Percentiles rank a stretch among this genome's conserved stretches.
These are phyloP conservation scores for Chalciporus pseudorubinellus DNA, from an alignment of 768 basidiomycete genomes.

Conservation along the genomic window DNA sequence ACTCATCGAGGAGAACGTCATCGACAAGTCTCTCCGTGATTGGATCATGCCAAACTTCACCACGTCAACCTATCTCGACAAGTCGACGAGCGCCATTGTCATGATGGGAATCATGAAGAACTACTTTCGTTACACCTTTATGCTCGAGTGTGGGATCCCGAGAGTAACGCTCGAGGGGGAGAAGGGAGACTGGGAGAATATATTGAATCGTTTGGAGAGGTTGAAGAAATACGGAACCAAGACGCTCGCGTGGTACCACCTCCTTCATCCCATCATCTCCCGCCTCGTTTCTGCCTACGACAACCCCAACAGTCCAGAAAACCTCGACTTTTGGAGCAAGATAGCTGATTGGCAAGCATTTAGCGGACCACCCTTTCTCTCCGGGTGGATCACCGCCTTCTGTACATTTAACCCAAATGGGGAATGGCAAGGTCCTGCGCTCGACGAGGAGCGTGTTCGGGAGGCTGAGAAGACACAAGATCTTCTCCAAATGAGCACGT, in stretches of 20 bases:
- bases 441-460: not conserved
- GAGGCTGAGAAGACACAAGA: not conserved
- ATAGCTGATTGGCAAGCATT: not conserved
- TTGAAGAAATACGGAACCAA: no score
- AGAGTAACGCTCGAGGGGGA: no score
- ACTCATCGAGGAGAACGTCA: not conserved
- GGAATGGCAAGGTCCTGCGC: not conserved
- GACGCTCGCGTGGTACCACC: constrained; percentile 19
- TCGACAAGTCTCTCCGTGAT: constrained; percentile 1
- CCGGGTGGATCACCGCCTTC: not conserved
- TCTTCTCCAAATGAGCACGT: not conserved
- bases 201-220: no score
- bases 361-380: not conserved
- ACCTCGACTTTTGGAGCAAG: constrained; percentile 19
- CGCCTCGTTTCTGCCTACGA: constrained; percentile 30
- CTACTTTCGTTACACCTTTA: no score
- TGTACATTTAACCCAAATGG: not conserved
- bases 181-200: no score
- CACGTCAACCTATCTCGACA: no score
- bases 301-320: constrained; percentile 10
- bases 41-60: no score
- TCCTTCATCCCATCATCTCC: constrained; percentile 28
- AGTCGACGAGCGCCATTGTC: no score
- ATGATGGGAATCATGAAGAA: no score
- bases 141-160: no score